Conservation (phyloP, 2,329 filamentous ascomycete species). For the Stachybotrys chlorohalonatus region DNA sequence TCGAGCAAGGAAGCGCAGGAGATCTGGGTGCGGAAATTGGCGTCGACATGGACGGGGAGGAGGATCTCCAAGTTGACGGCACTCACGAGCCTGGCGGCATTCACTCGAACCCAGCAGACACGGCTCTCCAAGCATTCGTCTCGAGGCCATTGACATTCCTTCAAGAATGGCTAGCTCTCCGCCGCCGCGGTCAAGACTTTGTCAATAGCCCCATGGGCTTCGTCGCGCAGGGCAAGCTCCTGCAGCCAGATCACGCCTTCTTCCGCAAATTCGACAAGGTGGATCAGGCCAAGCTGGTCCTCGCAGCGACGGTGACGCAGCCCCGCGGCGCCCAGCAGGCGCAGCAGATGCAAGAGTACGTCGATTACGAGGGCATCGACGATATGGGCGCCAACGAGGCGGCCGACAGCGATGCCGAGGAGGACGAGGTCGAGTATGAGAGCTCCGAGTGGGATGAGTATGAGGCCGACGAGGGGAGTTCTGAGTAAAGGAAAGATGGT, state of each 20-base stretch:
- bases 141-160: slow-evolving; percentile 34
- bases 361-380: slow-evolving; percentile 11
- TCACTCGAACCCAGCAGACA: too few species aligned
- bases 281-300: neutral
- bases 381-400: slow-evolving; percentile 16
- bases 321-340: neutral
- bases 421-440: slow-evolving; percentile 13
- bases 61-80: neutral
- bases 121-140: neutral
- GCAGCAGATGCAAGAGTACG: slow-evolving; percentile 6
- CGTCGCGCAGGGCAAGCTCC: slow-evolving; percentile 39
- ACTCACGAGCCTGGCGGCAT: neutral
- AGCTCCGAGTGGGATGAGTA: slow-evolving; percentile 9
- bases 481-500: neutral
- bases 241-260: slow-evolving; percentile 40
- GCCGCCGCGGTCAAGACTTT: slow-evolving; percentile 47
- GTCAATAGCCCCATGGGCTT: slow-evolving; percentile 51
- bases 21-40: neutral
- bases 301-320: neutral
- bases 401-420: slow-evolving; percentile 6
- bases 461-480: neutral
- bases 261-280: slow-evolving; percentile 22
- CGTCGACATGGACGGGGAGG: neutral
- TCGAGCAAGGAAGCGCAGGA: slow-evolving; percentile 5
- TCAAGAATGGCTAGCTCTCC: slow-evolving; percentile 46